Percentiles rank a stretch among this genome's conserved stretches.
phyloP scores from a whole-genome alignment of 2,329 filamentous ascomycete genomes.

The Apiospora aurea region DNA sequence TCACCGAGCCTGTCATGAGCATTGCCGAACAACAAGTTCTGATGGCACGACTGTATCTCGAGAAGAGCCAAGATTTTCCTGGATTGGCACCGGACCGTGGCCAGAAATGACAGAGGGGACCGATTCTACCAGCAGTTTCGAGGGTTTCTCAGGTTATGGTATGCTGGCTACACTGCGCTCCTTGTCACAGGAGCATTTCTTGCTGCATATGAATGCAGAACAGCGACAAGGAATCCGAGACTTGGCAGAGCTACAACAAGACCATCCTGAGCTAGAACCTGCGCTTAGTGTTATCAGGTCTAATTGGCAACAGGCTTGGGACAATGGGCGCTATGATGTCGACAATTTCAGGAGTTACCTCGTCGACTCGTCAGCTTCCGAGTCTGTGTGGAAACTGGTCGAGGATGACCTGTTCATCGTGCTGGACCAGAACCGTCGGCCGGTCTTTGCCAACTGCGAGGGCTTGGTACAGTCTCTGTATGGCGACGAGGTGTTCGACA shows the following conservation, averaged over 20 bases:
- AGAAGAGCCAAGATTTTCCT: not conserved
- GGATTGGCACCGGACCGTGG: not conserved
- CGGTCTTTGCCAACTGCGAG: not conserved
- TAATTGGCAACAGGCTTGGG: not conserved
- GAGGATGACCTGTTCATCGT: not conserved
- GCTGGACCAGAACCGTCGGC: not conserved
- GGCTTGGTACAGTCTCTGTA: not conserved
- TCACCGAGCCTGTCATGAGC: not conserved
- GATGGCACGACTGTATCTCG: not conserved
- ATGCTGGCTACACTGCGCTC: not conserved
- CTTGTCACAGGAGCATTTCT: not conserved
- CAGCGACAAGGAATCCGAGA: not conserved
- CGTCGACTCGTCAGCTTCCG: not conserved
- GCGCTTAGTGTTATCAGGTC: not conserved
- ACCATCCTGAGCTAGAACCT: not conserved
- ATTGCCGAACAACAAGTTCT: not conserved
- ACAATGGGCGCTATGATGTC: not conserved
- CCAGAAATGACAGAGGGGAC: not conserved
- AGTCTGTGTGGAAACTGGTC: not conserved
- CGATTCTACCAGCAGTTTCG: not conserved
- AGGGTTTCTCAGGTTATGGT: not conserved
- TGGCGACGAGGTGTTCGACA: not conserved
- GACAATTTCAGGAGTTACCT: not conserved
- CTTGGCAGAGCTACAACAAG: not conserved
- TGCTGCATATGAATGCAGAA: not conserved